Evolutionary conservation across 148 eudicot species (phyloP), one percentile per base, ranked within the genome.

Genomic region (Cornus controversa): DNA sequence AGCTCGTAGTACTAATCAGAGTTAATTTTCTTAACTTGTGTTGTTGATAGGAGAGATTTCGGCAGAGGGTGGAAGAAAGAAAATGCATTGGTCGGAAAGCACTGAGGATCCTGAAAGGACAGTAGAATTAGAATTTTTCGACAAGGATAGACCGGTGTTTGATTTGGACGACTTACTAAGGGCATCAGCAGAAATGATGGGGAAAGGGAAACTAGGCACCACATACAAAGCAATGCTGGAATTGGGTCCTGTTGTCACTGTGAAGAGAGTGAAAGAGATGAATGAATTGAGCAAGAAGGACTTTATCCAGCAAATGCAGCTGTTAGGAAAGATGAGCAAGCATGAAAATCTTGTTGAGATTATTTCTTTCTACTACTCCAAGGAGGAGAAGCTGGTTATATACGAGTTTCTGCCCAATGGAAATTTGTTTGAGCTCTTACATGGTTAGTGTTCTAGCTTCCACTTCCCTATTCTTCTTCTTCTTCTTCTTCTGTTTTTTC

Each of bases 201-300:
- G 90, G 8, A 88, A 78, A 68, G 90, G 90, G 28, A 75, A 75
- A 54, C 69, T 88, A 40, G 88, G 90, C 58, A 88, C 80, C 5
- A 85, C 90, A 0, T 88, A 88, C 87, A 88, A 82, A 68, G 81
- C 88, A 9, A 34, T 73, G 64, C 70, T 88, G 65, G 88, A 88
- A 67, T 81, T 78, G 10, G 88, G 88, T 10, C 40, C 68, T 15
- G 74, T 67, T 23, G 81, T 85, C 22, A 78, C 82, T 1, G 90
- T 88, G 27, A 88, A 88, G 78, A 79, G 88, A 71, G 79, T 85
- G 11, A 72, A 67, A 79, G 83, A 81, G n/a, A 77, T 54, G 79
- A 77, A 73, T 54, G 25, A 80, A 20, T 57, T 78, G 77, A 81
- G 88, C 80, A 83, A 77, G 23, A 83, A 70, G 71, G 90, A 85